phyloP scores from a whole-genome alignment of 352 stramenopile genomes.

The Globisporangium yorkense region DNA sequence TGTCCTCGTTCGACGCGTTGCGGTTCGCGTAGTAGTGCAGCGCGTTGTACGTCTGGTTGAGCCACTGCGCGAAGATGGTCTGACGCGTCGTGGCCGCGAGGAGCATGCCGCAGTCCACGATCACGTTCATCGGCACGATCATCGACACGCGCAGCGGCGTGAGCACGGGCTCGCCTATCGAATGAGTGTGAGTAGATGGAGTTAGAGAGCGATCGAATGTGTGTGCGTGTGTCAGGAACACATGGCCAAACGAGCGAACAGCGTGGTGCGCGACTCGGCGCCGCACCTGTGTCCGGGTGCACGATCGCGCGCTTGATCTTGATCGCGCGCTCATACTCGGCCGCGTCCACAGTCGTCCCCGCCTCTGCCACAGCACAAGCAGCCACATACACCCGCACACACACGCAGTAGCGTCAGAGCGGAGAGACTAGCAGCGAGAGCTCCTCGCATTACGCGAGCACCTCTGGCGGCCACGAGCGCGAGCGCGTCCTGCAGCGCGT shows the following conservation, averaged over 20 bases:
- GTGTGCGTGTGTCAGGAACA: not conserved
- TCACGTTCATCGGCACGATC: conserved; percentile 85
- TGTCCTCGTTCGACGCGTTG: conserved; percentile 83
- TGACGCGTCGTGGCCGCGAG: conserved; percentile 55
- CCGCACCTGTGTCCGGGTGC: conserved; percentile 60
- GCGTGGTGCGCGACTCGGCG: too few species aligned
- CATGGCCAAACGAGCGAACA: not conserved
- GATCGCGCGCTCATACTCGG: conserved; percentile 39
- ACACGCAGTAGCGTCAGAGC: not conserved
- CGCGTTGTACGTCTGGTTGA: conserved; percentile 90
- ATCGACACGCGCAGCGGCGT: conserved; percentile 75
- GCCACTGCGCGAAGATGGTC: conserved; percentile 77
- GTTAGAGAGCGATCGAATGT: not conserved
- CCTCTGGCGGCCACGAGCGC: conserved; percentile 31
- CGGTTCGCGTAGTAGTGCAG: conserved; percentile 88
- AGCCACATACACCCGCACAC: not conserved
- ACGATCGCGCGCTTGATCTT: conserved; percentile 71
- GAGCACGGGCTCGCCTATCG: conserved; percentile 40
- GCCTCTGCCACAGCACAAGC: conserved; percentile 12
- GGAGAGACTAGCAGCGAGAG: not conserved
- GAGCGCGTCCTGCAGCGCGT: conserved; percentile 41
- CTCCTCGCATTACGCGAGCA: not conserved
- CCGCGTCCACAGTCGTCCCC: conserved; percentile 29
- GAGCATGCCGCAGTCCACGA: conserved; percentile 81
- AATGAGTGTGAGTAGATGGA: not conserved